phyloP scores from a whole-genome alignment of 1,284 basidiomycete genomes.

The Apiotrichum laibachii region DNA sequence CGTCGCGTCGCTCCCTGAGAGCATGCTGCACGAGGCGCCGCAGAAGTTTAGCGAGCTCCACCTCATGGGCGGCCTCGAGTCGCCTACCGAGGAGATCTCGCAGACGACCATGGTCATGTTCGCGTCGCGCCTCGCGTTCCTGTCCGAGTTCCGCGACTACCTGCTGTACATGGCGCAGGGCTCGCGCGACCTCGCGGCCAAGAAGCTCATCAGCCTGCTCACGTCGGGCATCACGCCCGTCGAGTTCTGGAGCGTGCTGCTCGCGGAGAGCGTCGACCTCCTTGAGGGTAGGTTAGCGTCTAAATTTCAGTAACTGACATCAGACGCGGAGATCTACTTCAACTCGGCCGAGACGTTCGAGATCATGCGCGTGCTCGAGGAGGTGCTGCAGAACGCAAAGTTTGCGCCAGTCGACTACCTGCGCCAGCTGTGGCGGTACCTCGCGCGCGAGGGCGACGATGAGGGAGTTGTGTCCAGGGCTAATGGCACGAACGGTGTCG shows the following conservation, averaged over 20 bases:
- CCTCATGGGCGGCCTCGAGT: constrained; percentile 2
- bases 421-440: constrained; percentile 27
- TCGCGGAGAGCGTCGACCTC: constrained; percentile 50
- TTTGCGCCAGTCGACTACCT: constrained; percentile 45
- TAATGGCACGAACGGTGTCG: constrained; percentile 3
- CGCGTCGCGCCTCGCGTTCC: constrained; percentile 50
- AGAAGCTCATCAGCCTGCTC: constrained; percentile 49
- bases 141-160: constrained; percentile 55
- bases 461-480: constrained; percentile 1
- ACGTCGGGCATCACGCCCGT: constrained; percentile 50
- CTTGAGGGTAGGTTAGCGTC: constrained; percentile 51
- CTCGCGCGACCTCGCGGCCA: constrained; percentile 46
- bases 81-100: neutral
- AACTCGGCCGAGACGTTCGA: constrained; percentile 51
- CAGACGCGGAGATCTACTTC: constrained; percentile 50
- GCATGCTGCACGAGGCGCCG: constrained; percentile 38
- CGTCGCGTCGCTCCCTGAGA: constrained; percentile 39
- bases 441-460: constrained; percentile 13
- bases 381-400: constrained; percentile 42
- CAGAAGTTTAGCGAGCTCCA: constrained; percentile 28
- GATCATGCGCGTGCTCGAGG: constrained; percentile 52
- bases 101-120: constrained; percentile 27
- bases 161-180: constrained; percentile 48
- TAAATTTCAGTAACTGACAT: neutral
- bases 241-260: constrained; percentile 51